These are phyloP conservation scores for Logfia minima DNA, from an alignment of 129 eudicot genomes.

Conservation along the genomic window DNA sequence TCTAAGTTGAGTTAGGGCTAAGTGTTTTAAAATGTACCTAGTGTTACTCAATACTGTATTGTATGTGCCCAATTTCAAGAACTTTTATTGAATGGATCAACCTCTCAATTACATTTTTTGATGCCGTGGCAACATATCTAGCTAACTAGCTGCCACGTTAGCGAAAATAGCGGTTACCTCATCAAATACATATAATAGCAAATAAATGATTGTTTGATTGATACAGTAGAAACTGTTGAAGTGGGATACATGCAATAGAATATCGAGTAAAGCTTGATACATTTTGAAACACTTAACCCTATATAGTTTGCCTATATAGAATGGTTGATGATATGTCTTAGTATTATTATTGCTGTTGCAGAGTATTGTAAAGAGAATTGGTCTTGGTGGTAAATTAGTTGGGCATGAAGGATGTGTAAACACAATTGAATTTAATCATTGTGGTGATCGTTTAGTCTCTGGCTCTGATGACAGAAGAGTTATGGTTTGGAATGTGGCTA, in stretches of 20 bases:
- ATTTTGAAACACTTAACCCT: background rate
- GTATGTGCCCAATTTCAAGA: background rate
- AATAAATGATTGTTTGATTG: background rate
- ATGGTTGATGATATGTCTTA: background rate
- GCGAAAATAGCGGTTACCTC: background rate
- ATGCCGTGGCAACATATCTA: too few relatives aligned
- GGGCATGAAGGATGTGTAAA: constrained; percentile 86
- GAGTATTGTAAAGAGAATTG: constrained; percentile 62
- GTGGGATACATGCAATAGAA: background rate
- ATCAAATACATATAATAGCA: too few relatives aligned
- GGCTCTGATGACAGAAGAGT: constrained; percentile 80
- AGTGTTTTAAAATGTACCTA: background rate
- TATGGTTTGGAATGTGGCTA: constrained; percentile 70
- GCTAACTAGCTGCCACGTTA: background rate
- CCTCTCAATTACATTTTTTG: too few relatives aligned
- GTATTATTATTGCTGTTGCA: constrained; percentile 32
- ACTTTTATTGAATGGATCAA: too few relatives aligned
- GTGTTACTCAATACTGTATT: background rate
- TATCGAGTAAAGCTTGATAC: background rate
- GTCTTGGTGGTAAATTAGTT: constrained; percentile 54
- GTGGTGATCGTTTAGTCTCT: constrained; percentile 70
- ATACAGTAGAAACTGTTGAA: too few relatives aligned
- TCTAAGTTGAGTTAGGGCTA: background rate
- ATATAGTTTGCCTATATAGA: too few relatives aligned
- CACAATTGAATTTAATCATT: constrained; percentile 63